Evolutionary conservation across 306 rosid species (phyloP), one percentile per base, ranked within the genome.

Genomic region (Begonia fuchsioides): DNA sequence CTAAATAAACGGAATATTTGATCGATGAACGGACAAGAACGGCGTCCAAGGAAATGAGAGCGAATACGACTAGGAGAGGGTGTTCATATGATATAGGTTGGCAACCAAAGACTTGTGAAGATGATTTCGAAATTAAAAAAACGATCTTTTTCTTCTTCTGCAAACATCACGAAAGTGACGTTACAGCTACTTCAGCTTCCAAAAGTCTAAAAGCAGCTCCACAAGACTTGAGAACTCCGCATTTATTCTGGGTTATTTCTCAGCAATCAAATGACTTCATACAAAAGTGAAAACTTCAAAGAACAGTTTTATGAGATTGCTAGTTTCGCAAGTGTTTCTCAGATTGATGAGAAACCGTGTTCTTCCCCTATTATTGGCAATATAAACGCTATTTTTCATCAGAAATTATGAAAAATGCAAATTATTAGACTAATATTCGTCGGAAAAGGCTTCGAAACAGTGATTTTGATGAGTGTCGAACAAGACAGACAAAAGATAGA

Each of bases 141-240:
- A 50, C 47, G 54, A 16, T 47, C 39, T 56, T 64, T 59, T 51
- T 45, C 50, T 49, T 47, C 39, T 44, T 16, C 49, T 53, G 62
- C 53, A 76, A 70, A n/a, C 35, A 3, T 41, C 4, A 3, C 68
- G 83, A 77, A 65, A 56, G 92, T 56, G 85, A 84, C 79, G 56
- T 75, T 55, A 70, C 94, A 80, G 72, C 87, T 35, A 77, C 92
- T 77, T 72, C 66, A 52, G 66, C 55, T 72, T 60, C 74, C 49
- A 54, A 72, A n/a, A 65, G 78, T 74, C 85, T 79, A 79, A 74
- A 69, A 26, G 72, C 58, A 67, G 62, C 64, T 61, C 63, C 32
- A 40, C 63, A 17, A 40, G 41, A 47, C 26, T 51, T 54, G 59
- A 59, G 58, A 68, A 66, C 38, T 53, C 63, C 60, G 52, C 68